phyloP scores from a whole-genome alignment of 1,284 basidiomycete genomes.

The Flammula alnicola region DNA sequence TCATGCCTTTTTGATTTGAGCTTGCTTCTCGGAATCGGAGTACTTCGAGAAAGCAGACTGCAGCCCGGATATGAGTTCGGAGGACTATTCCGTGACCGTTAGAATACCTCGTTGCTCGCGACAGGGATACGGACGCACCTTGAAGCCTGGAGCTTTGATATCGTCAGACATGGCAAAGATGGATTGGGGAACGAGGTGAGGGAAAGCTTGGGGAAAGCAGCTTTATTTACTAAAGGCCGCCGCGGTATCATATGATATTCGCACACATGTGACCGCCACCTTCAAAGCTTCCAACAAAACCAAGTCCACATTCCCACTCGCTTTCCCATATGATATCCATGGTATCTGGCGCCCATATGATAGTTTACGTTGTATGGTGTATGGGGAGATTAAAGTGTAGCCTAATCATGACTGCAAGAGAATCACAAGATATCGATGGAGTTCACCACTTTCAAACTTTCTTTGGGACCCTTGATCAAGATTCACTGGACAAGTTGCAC shows the following conservation, averaged over 20 bases:
- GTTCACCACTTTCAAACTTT: no score
- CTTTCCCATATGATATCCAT: not conserved
- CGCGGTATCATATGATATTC: conserved; percentile 31
- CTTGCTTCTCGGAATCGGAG: conserved; percentile 76
- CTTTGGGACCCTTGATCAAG: no score
- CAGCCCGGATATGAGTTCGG: conserved; percentile 70
- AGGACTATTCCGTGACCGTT: conserved; percentile 52
- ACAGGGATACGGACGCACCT: conserved; percentile 38
- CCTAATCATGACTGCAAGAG: no score
- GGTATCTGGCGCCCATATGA: conserved; percentile 4
- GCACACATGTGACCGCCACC: conserved; percentile 18
- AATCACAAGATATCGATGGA: no score
- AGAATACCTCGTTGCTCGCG: not conserved
- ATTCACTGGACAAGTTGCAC: no score
- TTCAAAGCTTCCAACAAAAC: not conserved
- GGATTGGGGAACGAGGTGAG: conserved; percentile 3
- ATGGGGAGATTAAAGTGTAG: no score
- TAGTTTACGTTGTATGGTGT: no score
- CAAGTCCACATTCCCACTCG: not conserved
- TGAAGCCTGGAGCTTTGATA: conserved; percentile 62
- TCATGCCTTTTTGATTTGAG: conserved; percentile 84
- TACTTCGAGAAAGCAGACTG: conserved; percentile 64
- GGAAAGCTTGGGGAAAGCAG: conserved; percentile 4
- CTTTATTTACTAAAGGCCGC: conserved; percentile 17
- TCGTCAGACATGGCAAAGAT: conserved; percentile 33